Percentiles rank a stretch among this genome's conserved stretches.
These are phyloP conservation scores for Rutidosis leptorrhynchoides DNA, from an alignment of 129 eudicot species.

Conservation along the genomic window DNA sequence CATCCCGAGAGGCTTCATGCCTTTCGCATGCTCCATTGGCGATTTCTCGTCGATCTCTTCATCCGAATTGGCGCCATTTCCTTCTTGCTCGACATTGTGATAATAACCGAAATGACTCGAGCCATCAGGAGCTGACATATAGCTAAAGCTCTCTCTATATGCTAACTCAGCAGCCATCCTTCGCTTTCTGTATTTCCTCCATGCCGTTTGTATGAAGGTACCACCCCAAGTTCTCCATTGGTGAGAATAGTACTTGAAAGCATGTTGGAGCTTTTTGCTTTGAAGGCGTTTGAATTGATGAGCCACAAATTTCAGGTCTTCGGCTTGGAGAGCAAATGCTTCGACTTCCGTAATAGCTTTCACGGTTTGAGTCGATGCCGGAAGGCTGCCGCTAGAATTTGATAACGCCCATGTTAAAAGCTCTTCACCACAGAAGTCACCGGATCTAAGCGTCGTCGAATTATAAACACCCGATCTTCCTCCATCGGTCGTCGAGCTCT, in stretches of 20 bases:
- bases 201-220: conserved; percentile 91
- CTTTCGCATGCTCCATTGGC: too few species aligned
- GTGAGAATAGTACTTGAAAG: conserved; percentile 85
- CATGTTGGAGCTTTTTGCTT: conserved; percentile 91
- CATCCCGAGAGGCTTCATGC: too few species aligned
- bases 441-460: conserved; percentile 64
- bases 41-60: too few species aligned
- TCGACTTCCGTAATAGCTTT: conserved; percentile 83
- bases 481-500: conserved; percentile 93
- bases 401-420: conserved; percentile 94
- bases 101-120: too few species aligned
- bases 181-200: conserved; percentile 78
- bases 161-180: too few species aligned
- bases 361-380: conserved; percentile 89
- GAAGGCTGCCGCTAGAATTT: conserved; percentile 70
- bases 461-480: conserved; percentile 93
- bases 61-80: too few species aligned
- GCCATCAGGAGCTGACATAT: too few species aligned
- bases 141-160: too few species aligned
- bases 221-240: conserved; percentile 99
- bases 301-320: conserved; percentile 88
- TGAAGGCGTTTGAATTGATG: conserved; percentile 86
- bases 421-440: too few species aligned
- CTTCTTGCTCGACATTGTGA: too few species aligned
- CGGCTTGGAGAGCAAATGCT: conserved; percentile 88